A percentile compares a stretch with the other conserved stretches of the same genome.
These are phyloP conservation scores for Heliamphora exappendiculata DNA, from an alignment of 148 eudicot genomes.

Conservation along the genomic window DNA sequence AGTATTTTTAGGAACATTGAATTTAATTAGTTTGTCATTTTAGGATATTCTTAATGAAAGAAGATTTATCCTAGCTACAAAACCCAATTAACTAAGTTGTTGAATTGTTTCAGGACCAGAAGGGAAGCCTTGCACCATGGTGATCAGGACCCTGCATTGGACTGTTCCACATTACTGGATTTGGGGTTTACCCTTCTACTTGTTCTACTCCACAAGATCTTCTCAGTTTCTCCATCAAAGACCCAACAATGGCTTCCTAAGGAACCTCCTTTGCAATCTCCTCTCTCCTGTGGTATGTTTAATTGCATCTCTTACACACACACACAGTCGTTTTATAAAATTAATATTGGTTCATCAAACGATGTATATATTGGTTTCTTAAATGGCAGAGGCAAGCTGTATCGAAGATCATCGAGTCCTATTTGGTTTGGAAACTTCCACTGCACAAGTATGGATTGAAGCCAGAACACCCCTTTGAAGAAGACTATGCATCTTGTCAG, in stretches of 20 bases:
- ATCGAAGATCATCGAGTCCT: constrained; percentile 67
- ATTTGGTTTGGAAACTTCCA: constrained; percentile 68
- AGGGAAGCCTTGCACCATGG: constrained; percentile 80
- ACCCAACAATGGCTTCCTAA: constrained; percentile 56
- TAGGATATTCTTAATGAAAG: no score
- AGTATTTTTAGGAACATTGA: no score
- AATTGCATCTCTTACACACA: background rate
- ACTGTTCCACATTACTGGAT: constrained; percentile 85
- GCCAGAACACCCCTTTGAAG: constrained; percentile 83
- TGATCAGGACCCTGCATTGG: constrained; percentile 89
- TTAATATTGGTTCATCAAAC: no score
- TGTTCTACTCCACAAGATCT: constrained; percentile 86
- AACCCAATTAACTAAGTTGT: no score
- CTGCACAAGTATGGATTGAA: constrained; percentile 60
- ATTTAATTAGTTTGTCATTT: no score
- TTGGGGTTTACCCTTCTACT: constrained; percentile 94
- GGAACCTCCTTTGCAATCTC: constrained; percentile 40
- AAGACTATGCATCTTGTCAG: constrained; percentile 94
- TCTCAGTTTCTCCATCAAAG: constrained; percentile 82
- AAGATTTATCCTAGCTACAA: no score
- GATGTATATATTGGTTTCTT: background rate
- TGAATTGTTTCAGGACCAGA: constrained; percentile 37
- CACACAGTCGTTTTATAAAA: background rate
- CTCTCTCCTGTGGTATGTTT: constrained; percentile 50
- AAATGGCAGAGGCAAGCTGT: constrained; percentile 48